Conservation (phyloP, 176 grass and related monocot species). For the Luzula sylvatica region DNA sequence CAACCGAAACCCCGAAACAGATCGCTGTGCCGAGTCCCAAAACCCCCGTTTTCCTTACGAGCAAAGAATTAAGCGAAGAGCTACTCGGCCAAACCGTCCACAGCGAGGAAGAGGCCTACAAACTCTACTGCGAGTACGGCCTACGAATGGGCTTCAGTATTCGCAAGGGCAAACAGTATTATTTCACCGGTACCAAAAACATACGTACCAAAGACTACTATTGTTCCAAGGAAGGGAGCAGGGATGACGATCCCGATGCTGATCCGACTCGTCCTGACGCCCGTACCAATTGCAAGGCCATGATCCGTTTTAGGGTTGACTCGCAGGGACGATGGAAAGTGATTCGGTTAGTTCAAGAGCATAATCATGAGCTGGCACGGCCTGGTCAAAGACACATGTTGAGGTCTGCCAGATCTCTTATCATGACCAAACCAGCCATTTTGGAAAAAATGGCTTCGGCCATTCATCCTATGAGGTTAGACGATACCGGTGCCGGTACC, state of each 20-base stretch:
- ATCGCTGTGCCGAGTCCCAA: slow-evolving; percentile 27
- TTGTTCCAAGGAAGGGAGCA: slow-evolving; percentile 84
- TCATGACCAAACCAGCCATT: slow-evolving; percentile 49
- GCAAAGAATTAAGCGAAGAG: slow-evolving; percentile 58
- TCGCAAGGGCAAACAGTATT: slow-evolving; percentile 73
- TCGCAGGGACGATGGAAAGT: slow-evolving; percentile 59
- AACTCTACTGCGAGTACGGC: slow-evolving; percentile 62
- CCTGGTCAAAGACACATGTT: slow-evolving; percentile 65
- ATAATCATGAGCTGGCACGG: slow-evolving; percentile 62
- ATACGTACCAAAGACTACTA: slow-evolving; percentile 79
- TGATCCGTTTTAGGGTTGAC: slow-evolving; percentile 73
- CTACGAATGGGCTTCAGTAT: slow-evolving; percentile 79
- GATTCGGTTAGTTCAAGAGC: slow-evolving; percentile 63
- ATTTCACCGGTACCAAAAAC: slow-evolving; percentile 60
- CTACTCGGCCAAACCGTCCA: slow-evolving; percentile 46
- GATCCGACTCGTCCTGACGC: slow-evolving; percentile 63
- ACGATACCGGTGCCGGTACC: slow-evolving; percentile 23
- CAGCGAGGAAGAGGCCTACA: slow-evolving; percentile 84
- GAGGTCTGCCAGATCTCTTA: slow-evolving; percentile 66
- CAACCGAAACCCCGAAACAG: slow-evolving; percentile 7
- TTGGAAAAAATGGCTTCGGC: slow-evolving; percentile 66
- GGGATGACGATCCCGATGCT: slow-evolving; percentile 59
- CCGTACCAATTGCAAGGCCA: slow-evolving; percentile 73
- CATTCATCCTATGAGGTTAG: slow-evolving; percentile 35
- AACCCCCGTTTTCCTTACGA: slow-evolving; percentile 30